A percentile compares a stretch with the other conserved stretches of the same genome.
These are phyloP conservation scores for Fomitopsis betulina DNA, from an alignment of 1,284 basidiomycete species.

Conservation along the genomic window DNA sequence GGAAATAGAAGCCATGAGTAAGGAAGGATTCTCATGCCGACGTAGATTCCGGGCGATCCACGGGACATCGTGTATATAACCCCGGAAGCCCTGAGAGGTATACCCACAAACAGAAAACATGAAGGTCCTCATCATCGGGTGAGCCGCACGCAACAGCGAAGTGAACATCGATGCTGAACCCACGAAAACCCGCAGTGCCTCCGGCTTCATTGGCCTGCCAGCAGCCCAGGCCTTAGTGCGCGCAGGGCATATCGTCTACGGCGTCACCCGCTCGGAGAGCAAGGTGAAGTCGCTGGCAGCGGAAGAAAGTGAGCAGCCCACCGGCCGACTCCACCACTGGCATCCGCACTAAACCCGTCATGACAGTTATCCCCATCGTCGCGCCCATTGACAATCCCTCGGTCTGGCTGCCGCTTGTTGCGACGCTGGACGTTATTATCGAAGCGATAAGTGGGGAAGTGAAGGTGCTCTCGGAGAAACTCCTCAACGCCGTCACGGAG, in stretches of 20 bases:
- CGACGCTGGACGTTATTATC: slow-evolving; percentile 43
- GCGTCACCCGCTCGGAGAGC: slow-evolving; percentile 38
- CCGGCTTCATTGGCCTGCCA: slow-evolving; percentile 46
- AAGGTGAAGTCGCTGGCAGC: slow-evolving; percentile 36
- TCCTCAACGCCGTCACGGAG: slow-evolving; percentile 32
- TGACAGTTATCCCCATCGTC: slow-evolving; percentile 43
- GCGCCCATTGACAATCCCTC: slow-evolving; percentile 33
- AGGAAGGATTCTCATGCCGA: neutral
- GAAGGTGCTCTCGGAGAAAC: slow-evolving; percentile 14
- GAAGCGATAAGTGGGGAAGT: slow-evolving; percentile 29
- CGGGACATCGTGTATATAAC: neutral
- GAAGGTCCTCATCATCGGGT: slow-evolving; percentile 27
- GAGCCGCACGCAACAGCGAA: neutral
- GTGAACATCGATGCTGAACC: neutral
- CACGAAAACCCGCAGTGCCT: slow-evolving; percentile 13
- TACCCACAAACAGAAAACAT: slow-evolving; percentile 5
- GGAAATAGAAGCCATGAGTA: neutral
- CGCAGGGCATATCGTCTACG: slow-evolving; percentile 50
- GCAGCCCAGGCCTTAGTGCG: slow-evolving; percentile 43
- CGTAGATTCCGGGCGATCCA: neutral
- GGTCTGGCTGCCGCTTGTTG: slow-evolving; percentile 36
- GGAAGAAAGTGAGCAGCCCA: slow-evolving; percentile 37
- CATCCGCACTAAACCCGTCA: neutral
- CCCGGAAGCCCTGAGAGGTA: neutral
- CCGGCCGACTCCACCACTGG: neutral